These are phyloP conservation scores for Alternaria viburni DNA, from an alignment of 2,329 filamentous ascomycete species.

Conservation along the genomic window DNA sequence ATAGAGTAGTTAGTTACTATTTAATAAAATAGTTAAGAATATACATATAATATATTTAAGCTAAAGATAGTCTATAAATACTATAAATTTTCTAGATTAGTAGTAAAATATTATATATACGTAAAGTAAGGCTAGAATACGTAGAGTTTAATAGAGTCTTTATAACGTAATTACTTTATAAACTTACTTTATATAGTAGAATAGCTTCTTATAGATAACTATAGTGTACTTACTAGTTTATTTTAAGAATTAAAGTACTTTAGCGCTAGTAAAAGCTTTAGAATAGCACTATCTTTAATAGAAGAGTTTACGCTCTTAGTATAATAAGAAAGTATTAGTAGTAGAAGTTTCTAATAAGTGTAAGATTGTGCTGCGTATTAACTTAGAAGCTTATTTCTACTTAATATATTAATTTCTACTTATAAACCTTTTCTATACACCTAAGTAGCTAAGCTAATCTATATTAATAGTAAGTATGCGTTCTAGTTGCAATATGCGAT, in stretches of 20 bases:
- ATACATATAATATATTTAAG: too few relatives aligned
- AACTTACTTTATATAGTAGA: too few relatives aligned
- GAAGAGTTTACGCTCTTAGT: conserved; percentile 65
- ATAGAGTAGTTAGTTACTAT: too few relatives aligned
- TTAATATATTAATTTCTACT: conserved; percentile 72
- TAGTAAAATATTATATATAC: too few relatives aligned
- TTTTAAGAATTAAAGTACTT: conserved; percentile 20
- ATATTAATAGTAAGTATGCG: conserved; percentile 1
- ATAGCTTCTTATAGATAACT: conserved; percentile 39
- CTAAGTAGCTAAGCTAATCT: conserved; percentile 29
- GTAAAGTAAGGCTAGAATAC: too few relatives aligned
- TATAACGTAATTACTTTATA: too few relatives aligned
- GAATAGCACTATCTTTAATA: conserved; percentile 71
- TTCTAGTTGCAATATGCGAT: conserved; percentile 41
- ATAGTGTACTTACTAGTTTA: conserved; percentile 48
- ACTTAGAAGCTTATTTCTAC: conserved; percentile 47
- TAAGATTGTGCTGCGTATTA: conserved; percentile 61
- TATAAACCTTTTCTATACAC: conserved; percentile 65
- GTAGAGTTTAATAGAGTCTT: too few relatives aligned
- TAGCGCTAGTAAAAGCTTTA: conserved; percentile 61
- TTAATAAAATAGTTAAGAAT: too few relatives aligned
- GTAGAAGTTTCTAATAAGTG: conserved; percentile 48
- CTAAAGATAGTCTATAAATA: too few relatives aligned
- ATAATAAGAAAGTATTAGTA: conserved; percentile 45
- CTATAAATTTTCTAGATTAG: too few relatives aligned